These are phyloP conservation scores for Rutstroemia sydowiana DNA, from an alignment of 2,329 filamentous ascomycete genomes.

Conservation along the genomic window DNA sequence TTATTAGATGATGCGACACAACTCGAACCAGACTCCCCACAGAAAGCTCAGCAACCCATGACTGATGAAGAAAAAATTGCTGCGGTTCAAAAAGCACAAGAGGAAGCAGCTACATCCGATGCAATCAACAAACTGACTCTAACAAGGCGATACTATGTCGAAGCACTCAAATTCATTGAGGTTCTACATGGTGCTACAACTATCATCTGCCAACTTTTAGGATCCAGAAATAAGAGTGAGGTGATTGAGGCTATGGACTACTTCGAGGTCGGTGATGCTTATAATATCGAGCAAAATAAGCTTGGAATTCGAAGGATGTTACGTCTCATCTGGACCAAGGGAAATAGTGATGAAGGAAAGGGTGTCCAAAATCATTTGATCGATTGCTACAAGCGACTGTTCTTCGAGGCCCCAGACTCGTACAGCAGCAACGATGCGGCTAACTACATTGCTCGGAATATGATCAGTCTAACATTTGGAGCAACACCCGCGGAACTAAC, in stretches of 20 bases:
- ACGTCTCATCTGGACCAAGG: slow-evolving; percentile 97
- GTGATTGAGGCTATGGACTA: slow-evolving; percentile 99
- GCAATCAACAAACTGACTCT: slow-evolving; percentile 81
- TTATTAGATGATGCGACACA: slow-evolving; percentile 86
- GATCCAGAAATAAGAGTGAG: slow-evolving; percentile 95
- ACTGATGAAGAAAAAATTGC: slow-evolving; percentile 71
- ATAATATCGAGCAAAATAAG: slow-evolving; percentile 91
- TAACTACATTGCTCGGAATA: slow-evolving; percentile 93
- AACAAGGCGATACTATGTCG: slow-evolving; percentile 84
- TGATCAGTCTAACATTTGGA: slow-evolving; percentile 97
- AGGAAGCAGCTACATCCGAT: slow-evolving; percentile 83
- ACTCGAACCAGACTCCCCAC: slow-evolving; percentile 56
- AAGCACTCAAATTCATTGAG: slow-evolving; percentile 89
- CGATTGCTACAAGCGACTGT: slow-evolving; percentile 90
- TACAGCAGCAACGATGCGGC: slow-evolving; percentile 86
- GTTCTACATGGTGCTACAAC: slow-evolving; percentile 77
- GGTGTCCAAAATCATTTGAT: slow-evolving; percentile 95
- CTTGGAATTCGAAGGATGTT: slow-evolving; percentile 91
- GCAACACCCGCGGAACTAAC: slow-evolving; percentile 92
- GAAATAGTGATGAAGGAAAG: slow-evolving; percentile 98
- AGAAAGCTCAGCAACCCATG: slow-evolving; percentile 52
- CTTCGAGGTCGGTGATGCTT: slow-evolving; percentile 90
- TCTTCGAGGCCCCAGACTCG: slow-evolving; percentile 87
- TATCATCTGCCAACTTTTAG: slow-evolving; percentile 77
- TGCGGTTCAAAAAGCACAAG: slow-evolving; percentile 69